phyloP scores from a whole-genome alignment of 2,329 filamentous ascomycete species.

The Coleophoma crateriformis region DNA sequence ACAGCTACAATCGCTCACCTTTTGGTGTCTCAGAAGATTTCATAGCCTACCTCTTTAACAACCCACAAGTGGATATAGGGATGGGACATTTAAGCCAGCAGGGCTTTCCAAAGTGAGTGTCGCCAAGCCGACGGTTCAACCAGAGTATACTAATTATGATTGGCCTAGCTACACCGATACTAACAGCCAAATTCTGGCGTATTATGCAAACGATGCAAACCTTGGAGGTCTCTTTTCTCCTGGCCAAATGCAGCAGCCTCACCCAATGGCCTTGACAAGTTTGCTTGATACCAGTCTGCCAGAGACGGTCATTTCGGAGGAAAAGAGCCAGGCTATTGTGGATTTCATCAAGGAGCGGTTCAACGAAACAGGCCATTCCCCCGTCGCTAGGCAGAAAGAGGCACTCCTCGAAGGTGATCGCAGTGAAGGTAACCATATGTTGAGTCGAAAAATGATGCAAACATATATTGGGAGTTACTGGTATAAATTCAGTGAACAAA shows the following conservation, averaged over 20 bases:
- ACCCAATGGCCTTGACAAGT: conserved; percentile 87
- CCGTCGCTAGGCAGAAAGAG: conserved; percentile 69
- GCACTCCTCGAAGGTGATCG: conserved; percentile 74
- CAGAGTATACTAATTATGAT: conserved; percentile 7
- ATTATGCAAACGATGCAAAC: conserved; percentile 41
- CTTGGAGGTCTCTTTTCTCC: conserved; percentile 53
- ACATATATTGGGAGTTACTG: conserved; percentile 91
- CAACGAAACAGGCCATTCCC: conserved; percentile 71
- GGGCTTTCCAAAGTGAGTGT: conserved; percentile 43
- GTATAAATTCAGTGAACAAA: conserved; percentile 88
- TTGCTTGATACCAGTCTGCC: conserved; percentile 75
- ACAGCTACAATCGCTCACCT: conserved; percentile 79
- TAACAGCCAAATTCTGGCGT: conserved; percentile 42
- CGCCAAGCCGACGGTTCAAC: background rate
- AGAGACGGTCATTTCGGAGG: conserved; percentile 77
- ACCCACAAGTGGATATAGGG: conserved; percentile 46
- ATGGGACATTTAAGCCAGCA: conserved; percentile 45
- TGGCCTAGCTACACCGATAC: conserved; percentile 46
- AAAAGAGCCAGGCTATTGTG: conserved; percentile 78
- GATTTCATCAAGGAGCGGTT: conserved; percentile 78
- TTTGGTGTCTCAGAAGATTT: conserved; percentile 86
- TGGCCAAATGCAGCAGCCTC: conserved; percentile 47
- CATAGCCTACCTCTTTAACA: conserved; percentile 78
- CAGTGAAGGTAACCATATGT: conserved; percentile 55
- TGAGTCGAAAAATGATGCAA: conserved; percentile 94